Base-by-base conservation (phyloP, 1,139 yeast genomes). In the Debaryomycetaceae sp. region DNA sequence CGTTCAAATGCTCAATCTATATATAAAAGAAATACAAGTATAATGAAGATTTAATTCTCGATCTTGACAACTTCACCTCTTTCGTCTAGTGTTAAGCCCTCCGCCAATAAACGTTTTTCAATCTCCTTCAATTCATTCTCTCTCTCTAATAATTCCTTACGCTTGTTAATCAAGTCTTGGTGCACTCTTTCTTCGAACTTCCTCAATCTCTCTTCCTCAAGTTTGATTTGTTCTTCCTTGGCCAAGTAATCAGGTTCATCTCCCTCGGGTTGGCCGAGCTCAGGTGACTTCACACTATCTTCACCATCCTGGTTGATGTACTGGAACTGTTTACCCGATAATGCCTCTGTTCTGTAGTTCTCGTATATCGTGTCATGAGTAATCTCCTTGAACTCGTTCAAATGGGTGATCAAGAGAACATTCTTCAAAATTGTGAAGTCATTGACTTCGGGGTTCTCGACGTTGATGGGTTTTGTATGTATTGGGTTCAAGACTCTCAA, bases 131-230 rank as follows among this genome's bases (percentile, higher is more conserved):
- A 78, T 62, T 93, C 98, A 55, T 84, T 81, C 66, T 93, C 99
- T 60, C 97, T 81, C 46, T 89, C 90, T 57, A 85, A 75, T 52
- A 93, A 77, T 64, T 89, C 96, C 57, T 84, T 83, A 54, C 95
- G 79, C 75, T 90, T 90, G 60, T 81, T 81, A 57, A 87, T 75
- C 65, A 93, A 77, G 63, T 91, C 98, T 59, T 86, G 87, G 64
- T 89, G 97, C 23, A 93, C 97, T 54, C 96, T 77, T 61, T 84
- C 88, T 65, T 86, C 95, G 59, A 84, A 86, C 44, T 87, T 87
- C 59, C 74, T 81, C 57, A 86, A 72, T 62, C 93, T 78, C 63
- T 85, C 93, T 65, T 86, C 93, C 62, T 86, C 95, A 46, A 84
- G 69, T 61, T 83, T 81, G 56, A 86, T 86, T 62, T 85, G 93